Percentiles rank a stretch among this genome's conserved stretches.
Conservation (phyloP, 768 basidiomycete genomes). For the Boletellus ananas region DNA sequence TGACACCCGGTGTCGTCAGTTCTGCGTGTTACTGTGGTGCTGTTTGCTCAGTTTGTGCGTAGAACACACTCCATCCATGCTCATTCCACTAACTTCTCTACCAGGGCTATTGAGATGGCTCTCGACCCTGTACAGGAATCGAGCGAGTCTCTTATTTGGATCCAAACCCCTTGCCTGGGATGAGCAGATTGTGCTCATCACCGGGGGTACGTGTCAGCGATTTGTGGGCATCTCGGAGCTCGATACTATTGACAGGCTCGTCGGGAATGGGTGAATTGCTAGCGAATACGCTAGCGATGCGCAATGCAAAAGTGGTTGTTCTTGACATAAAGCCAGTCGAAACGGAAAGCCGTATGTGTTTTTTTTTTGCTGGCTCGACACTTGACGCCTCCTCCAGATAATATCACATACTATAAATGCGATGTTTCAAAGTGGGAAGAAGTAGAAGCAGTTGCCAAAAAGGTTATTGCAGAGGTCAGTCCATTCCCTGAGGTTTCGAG, state of each 20-base stretch:
- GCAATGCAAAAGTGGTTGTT: slow-evolving; percentile 80
- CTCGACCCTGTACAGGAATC: slow-evolving; percentile 72
- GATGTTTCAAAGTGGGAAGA: slow-evolving; percentile 89
- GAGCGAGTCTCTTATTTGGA: slow-evolving; percentile 58
- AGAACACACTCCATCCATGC: background rate
- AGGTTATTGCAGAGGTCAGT: slow-evolving; percentile 72
- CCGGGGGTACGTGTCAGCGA: slow-evolving; percentile 63
- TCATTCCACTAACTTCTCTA: slow-evolving; percentile 3
- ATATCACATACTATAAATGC: slow-evolving; percentile 83
- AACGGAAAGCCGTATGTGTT: slow-evolving; percentile 66
- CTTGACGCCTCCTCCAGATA: slow-evolving; percentile 44
- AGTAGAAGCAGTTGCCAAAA: slow-evolving; percentile 70
- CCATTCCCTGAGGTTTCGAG: background rate
- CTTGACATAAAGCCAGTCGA: slow-evolving; percentile 78
- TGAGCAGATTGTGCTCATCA: slow-evolving; percentile 85
- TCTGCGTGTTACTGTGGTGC: slow-evolving; percentile 54
- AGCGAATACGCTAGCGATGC: slow-evolving; percentile 80
- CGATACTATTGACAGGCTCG: slow-evolving; percentile 49
- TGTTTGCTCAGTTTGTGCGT: slow-evolving; percentile 68
- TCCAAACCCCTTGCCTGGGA: slow-evolving; percentile 73
- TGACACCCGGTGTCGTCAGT: slow-evolving; percentile 48
- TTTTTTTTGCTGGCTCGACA: background rate
- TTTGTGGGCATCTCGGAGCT: background rate
- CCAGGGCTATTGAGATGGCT: slow-evolving; percentile 69
- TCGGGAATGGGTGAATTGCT: slow-evolving; percentile 88